Percentiles rank a stretch among this genome's conserved stretches.
Evolutionary conservation across 306 rosid species (phyloP).

Genomic region (Lablab purpureus): DNA sequence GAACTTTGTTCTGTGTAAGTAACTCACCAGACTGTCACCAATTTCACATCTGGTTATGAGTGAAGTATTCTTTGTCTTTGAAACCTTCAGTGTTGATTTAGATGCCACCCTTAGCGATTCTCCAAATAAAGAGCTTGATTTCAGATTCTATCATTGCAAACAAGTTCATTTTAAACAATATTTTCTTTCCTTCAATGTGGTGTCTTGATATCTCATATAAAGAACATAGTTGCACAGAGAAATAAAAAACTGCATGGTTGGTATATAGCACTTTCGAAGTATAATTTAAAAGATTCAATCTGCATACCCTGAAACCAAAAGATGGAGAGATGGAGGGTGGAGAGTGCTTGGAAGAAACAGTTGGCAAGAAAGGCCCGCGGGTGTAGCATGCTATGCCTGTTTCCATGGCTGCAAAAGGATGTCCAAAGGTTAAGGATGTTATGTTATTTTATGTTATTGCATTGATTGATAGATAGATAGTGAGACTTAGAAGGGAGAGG

Average conservation of each 20-base stretch:
- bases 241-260: slow-evolving; percentile 19
- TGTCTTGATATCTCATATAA: slow-evolving; percentile 5
- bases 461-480: slow-evolving; percentile 13
- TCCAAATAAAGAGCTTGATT: slow-evolving; percentile 84
- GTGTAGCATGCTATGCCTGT: slow-evolving; percentile 74
- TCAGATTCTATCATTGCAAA: slow-evolving; percentile 67
- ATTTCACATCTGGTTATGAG: slow-evolving; percentile 73
- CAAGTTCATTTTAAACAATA: slow-evolving; percentile 12
- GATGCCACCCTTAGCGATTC: slow-evolving; percentile 74
- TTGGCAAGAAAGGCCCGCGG: slow-evolving; percentile 66
- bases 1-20: background rate
- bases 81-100: slow-evolving; percentile 67
- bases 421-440: slow-evolving; percentile 37
- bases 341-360: slow-evolving; percentile 68
- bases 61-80: slow-evolving; percentile 62
- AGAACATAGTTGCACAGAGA: slow-evolving; percentile 23
- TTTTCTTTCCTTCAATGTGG: background rate
- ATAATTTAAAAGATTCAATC: background rate
- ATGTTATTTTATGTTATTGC: slow-evolving; percentile 20
- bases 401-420: slow-evolving; percentile 62
- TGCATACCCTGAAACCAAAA: slow-evolving; percentile 50
- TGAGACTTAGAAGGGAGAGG: slow-evolving; percentile 37
- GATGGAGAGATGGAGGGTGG: slow-evolving; percentile 70
- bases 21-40: slow-evolving; percentile 92
- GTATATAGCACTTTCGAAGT: background rate